These are phyloP conservation scores for Gossypium laxum DNA, from an alignment of 441 rosid species.

Conservation along the genomic window DNA sequence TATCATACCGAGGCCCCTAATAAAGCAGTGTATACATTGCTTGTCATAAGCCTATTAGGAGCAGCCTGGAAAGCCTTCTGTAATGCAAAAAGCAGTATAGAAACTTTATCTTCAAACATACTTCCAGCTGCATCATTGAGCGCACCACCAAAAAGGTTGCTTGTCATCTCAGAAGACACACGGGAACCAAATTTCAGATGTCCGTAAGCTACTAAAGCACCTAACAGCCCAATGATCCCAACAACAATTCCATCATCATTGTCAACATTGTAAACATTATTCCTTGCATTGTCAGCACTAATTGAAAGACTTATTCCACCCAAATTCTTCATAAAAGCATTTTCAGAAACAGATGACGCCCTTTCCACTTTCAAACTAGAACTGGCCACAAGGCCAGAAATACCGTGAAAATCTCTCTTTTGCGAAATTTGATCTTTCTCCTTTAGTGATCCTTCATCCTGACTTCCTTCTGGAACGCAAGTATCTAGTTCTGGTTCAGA, in stretches of 20 bases:
- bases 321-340: constrained; percentile 39
- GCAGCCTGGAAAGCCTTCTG: constrained; percentile 92
- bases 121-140: constrained; percentile 64
- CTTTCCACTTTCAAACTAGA: constrained; percentile 43
- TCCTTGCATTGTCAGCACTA: constrained; percentile 91
- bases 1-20: constrained; percentile 83
- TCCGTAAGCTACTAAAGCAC: constrained; percentile 76
- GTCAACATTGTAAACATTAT: constrained; percentile 82
- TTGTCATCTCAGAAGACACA: constrained; percentile 45
- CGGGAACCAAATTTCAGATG: constrained; percentile 57
- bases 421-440: constrained; percentile 29
- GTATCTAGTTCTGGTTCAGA: constrained; percentile 33
- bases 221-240: constrained; percentile 76
- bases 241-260: constrained; percentile 81
- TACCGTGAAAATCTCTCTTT: constrained; percentile 32
- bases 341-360: constrained; percentile 57
- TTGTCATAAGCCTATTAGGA: constrained; percentile 83
- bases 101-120: constrained; percentile 91
- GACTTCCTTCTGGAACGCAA: constrained; percentile 27
- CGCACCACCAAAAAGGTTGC: constrained; percentile 54
- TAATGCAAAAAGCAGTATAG: constrained; percentile 83
- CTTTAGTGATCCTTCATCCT: constrained; percentile 31
- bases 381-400: constrained; percentile 28
- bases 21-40: constrained; percentile 74
- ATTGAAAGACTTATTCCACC: constrained; percentile 95